A percentile compares a stretch with the other conserved stretches of the same genome.
phyloP scores from a whole-genome alignment of 225 moss, liverwort and hornwort species.

The Takakia lepidozioides region DNA sequence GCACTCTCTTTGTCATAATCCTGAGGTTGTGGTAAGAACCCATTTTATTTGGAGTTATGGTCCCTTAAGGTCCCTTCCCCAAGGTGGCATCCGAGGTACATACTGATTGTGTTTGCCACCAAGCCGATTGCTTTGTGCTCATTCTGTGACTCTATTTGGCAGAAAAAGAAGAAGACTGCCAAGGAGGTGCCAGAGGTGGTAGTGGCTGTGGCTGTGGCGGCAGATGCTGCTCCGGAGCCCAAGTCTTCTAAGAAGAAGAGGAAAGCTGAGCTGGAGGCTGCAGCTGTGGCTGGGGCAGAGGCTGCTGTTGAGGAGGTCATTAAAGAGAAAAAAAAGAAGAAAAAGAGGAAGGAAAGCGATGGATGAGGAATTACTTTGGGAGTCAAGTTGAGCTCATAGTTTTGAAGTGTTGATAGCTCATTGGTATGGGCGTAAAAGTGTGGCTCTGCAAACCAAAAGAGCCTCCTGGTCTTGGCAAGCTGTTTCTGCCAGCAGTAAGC shows the following conservation, averaged over 20 bases:
- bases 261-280: constrained; percentile 29
- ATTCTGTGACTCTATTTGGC: not conserved
- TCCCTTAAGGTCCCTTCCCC: too few species aligned
- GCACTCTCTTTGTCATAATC: too few species aligned
- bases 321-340: constrained; percentile 21
- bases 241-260: constrained; percentile 45
- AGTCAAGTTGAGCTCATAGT: too few species aligned
- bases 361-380: too few species aligned
- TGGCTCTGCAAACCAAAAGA: too few species aligned
- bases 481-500: too few species aligned
- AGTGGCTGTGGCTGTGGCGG: constrained; percentile 18
- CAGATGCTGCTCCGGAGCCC: constrained; percentile 18
- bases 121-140: not conserved
- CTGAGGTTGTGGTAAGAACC: too few species aligned
- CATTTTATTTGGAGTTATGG: too few species aligned
- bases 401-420: too few species aligned
- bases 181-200: constrained; percentile 15
- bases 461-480: too few species aligned
- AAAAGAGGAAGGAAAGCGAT: constrained; percentile 21
- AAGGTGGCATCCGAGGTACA: too few species aligned
- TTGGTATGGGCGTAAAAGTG: too few species aligned
- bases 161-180: constrained; percentile 38
- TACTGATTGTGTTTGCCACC: not conserved
- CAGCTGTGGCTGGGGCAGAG: constrained; percentile 30
- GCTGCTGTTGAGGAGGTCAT: constrained; percentile 9